Evolutionary conservation across 768 basidiomycete species (phyloP), one percentile per base, ranked within the genome.

Genomic region (Roridomyces roridus): DNA sequence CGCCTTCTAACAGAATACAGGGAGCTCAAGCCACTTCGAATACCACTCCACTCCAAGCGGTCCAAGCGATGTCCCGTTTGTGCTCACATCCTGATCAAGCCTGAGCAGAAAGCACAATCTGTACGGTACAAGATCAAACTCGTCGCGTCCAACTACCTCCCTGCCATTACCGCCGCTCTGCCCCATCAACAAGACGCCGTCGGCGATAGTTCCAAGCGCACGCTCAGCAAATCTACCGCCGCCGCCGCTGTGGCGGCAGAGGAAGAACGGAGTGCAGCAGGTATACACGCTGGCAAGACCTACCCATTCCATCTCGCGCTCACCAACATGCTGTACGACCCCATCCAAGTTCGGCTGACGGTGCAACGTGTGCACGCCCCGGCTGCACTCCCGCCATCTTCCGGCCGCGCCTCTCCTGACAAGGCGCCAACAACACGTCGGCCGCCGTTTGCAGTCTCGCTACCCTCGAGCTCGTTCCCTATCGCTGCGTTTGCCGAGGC

Each of bases 111-210:
- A 69, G 90, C 95, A 0, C 93, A 94, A 64, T 94, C 92, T 17
- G 89, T 92, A 34, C 86, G 94, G 17, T 98, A 89, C 81, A 98
- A 98, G 75, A 98, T 99, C 74, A 98, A 98, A 73, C 87, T 98
- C 46, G 92, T 96, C 53, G 97, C 96, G 0, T 86, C 92, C 25
- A 96, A 91, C 70, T 98, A 98, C 73, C 80, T 99, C 15, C 97
- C 97, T 0, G 84, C 89, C 3, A 91, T 98, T 28, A 83, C 86
- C 6, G 84, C 94, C 31, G 72, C 81, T 34, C 78, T 92, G 29
- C 89, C 91, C 20, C 86, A 85, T 57, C 74, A 76, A 9, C 78
- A 78, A 63, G 72, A 77, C 60, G 60, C 71, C 46, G 67, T 74
- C 42, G 62, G 75, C 20, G 82, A 85, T 47, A 67, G 69, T 35